Conservation (phyloP, 2,329 filamentous ascomycete species). For the Hyphodiscus sp. region DNA sequence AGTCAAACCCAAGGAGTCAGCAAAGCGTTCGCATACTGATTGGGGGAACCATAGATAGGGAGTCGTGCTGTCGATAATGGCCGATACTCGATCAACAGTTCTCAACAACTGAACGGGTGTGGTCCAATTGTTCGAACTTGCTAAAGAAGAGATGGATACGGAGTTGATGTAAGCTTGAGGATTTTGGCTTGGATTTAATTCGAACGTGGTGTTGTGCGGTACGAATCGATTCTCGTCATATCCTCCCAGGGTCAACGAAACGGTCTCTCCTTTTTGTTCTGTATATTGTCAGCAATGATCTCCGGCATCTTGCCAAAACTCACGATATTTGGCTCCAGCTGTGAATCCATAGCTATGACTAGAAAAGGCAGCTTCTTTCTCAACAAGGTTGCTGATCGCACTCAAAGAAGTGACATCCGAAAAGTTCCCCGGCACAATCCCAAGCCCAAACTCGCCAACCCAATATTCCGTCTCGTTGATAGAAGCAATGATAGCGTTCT, state of each 20-base stretch:
- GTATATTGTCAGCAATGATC: slow-evolving; percentile 24
- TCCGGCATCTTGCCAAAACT: slow-evolving; percentile 23
- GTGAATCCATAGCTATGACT: slow-evolving; percentile 73
- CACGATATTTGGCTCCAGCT: slow-evolving; percentile 67
- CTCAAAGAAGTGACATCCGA: slow-evolving; percentile 42
- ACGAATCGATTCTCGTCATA: slow-evolving; percentile 59
- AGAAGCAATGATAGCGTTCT: slow-evolving; percentile 33
- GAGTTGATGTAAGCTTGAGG: slow-evolving; percentile 28
- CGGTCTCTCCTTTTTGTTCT: slow-evolving; percentile 39
- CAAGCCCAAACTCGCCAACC: slow-evolving; percentile 50
- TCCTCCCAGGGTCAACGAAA: slow-evolving; percentile 62
- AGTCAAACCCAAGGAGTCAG: slow-evolving; percentile 54
- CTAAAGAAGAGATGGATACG: slow-evolving; percentile 20
- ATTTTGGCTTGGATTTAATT: slow-evolving; percentile 44
- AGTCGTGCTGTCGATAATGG: slow-evolving; percentile 54
- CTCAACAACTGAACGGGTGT: slow-evolving; percentile 29
- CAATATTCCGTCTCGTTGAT: slow-evolving; percentile 51
- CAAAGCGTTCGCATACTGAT: slow-evolving; percentile 57
- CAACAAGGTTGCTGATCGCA: slow-evolving; percentile 50
- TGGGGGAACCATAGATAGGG: slow-evolving; percentile 59
- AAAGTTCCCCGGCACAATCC: slow-evolving; percentile 49
- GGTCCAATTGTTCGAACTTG: slow-evolving; percentile 46
- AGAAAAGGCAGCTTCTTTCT: slow-evolving; percentile 53
- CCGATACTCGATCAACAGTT: slow-evolving; percentile 19
- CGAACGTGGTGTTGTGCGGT: slow-evolving; percentile 54